Percentiles rank a stretch among this genome's conserved stretches.
Evolutionary conservation across 345 rosid genomes (phyloP).

Genomic region (Gossypium thurberi): DNA sequence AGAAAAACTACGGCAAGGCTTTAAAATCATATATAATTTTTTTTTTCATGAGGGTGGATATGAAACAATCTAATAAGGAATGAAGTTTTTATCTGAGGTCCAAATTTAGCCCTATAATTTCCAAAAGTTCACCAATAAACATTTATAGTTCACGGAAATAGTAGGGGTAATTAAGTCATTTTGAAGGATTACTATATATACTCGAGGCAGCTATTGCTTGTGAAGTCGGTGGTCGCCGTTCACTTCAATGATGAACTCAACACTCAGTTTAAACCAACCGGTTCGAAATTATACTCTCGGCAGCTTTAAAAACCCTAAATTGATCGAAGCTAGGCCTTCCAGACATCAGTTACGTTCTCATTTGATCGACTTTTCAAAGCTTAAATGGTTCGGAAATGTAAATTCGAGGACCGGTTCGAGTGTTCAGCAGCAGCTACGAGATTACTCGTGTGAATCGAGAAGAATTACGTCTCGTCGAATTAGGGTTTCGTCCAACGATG

Average conservation of each 20-base stretch:
- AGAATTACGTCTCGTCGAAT: slow-evolving; percentile 23
- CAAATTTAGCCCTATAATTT: not conserved
- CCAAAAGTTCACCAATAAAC: not conserved
- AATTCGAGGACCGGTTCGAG: slow-evolving; percentile 8
- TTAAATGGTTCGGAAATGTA: slow-evolving; percentile 8
- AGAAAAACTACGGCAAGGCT: no score
- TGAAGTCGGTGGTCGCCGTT: not conserved
- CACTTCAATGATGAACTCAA: slow-evolving; percentile 18
- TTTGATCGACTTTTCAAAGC: slow-evolving; percentile 3
- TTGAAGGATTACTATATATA: not conserved
- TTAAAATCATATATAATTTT: no score
- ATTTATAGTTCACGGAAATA: not conserved
- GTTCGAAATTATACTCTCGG: not conserved
- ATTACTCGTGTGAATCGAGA: slow-evolving; percentile 14
- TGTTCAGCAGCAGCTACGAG: slow-evolving; percentile 11
- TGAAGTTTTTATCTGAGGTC: no score
- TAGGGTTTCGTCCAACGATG: slow-evolving; percentile 43
- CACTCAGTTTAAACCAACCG: slow-evolving; percentile 5
- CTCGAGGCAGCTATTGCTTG: not conserved
- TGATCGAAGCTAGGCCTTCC: not conserved
- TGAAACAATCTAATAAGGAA: no score
- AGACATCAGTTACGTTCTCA: slow-evolving; percentile 10
- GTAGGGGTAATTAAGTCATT: not conserved
- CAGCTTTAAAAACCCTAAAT: slow-evolving; percentile 2
- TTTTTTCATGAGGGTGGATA: no score